Base-by-base conservation (phyloP, 202 grass and related monocot genomes). In the Panicum hallii region DNA sequence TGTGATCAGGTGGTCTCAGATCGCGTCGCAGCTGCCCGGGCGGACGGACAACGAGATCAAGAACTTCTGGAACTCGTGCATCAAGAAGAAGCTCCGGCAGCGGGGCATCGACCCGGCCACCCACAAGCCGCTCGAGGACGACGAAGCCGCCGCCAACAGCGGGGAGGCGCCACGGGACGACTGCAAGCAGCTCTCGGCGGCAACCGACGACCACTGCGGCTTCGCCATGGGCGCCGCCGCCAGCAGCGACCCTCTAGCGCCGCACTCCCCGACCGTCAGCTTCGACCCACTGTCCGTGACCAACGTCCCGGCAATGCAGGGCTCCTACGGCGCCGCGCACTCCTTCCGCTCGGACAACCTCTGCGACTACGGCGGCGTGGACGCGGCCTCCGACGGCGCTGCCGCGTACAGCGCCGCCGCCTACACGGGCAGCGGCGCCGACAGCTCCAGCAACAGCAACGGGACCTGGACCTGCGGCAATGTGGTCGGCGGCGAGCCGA, bases 41-140 rank as follows among this genome's bases (percentile, higher is more conserved):
- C 78, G 93, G 87, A 98, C 95, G 12, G 95, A 98, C 68, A 98
- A 98, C 70, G 95, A 98, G 87, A 98, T 98, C 79, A 98, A 98
- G 86, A 98, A 98, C 86, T 98, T 90, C 77, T 98, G 95, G 93
- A 98, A 98, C 67, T 98, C 95, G 0, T 90, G 92, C 83, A 77
- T 98, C 74, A 98, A 98, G 87, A 98, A 93, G 83, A 98, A 98
- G 90, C 95, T 98, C 42, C 88, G 89, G 75, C 95, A 89, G 83
- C 86, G 34, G 9, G 91, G 95, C 78, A 92, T 98, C 69, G 95
- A 98, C 63, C 93, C 93, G 8, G 46, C 60, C 75, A 98, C 93
- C 16, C 95, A 98, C 93, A 90, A 88, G 70, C 84, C 91, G 11
- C 75, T 93, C 61, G 57, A 42, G 47, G 83, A 81, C 30, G 70